These are phyloP conservation scores for Cadophora sp. DNA, from an alignment of 2,329 filamentous ascomycete genomes.

Conservation along the genomic window DNA sequence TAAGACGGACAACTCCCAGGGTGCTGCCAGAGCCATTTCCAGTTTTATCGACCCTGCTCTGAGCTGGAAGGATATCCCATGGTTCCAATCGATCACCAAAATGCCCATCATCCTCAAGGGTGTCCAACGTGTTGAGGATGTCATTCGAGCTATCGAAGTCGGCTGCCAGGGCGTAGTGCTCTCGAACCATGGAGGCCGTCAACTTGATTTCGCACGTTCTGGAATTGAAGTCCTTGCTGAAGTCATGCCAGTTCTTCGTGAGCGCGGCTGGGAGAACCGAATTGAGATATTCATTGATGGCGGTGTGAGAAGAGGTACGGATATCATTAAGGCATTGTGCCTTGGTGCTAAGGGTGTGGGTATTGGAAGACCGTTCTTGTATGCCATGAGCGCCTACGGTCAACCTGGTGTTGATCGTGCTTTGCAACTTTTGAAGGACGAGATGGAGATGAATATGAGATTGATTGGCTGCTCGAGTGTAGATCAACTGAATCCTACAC, in stretches of 20 bases:
- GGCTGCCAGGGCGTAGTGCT: slow-evolving; percentile 91
- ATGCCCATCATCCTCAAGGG: slow-evolving; percentile 98
- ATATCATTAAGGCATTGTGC: slow-evolving; percentile 94
- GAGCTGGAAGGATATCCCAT: slow-evolving; percentile 91
- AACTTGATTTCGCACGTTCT: slow-evolving; percentile 90
- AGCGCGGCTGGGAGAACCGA: slow-evolving; percentile 73
- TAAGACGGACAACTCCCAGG: slow-evolving; percentile 84
- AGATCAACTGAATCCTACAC: slow-evolving; percentile 77
- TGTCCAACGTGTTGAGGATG: slow-evolving; percentile 94
- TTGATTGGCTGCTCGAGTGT: slow-evolving; percentile 81
- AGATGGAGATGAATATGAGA: slow-evolving; percentile 99
- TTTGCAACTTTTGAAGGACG: slow-evolving; percentile 91
- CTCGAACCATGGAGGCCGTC: slow-evolving; percentile 94
- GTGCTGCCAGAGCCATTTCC: slow-evolving; percentile 92
- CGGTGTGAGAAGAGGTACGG: slow-evolving; percentile 86
- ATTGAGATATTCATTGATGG: slow-evolving; percentile 93
- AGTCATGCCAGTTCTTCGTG: slow-evolving; percentile 85
- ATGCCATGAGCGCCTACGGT: slow-evolving; percentile 94
- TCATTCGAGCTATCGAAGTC: slow-evolving; percentile 81
- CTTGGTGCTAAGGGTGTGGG: slow-evolving; percentile 91
- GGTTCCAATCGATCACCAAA: slow-evolving; percentile 87
- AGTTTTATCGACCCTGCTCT: slow-evolving; percentile 96
- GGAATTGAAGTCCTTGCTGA: slow-evolving; percentile 91
- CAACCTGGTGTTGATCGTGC: slow-evolving; percentile 86
- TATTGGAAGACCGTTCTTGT: slow-evolving; percentile 93